Evolutionary conservation across 768 basidiomycete genomes (phyloP).

Genomic region (Tulasnella calospora): DNA sequence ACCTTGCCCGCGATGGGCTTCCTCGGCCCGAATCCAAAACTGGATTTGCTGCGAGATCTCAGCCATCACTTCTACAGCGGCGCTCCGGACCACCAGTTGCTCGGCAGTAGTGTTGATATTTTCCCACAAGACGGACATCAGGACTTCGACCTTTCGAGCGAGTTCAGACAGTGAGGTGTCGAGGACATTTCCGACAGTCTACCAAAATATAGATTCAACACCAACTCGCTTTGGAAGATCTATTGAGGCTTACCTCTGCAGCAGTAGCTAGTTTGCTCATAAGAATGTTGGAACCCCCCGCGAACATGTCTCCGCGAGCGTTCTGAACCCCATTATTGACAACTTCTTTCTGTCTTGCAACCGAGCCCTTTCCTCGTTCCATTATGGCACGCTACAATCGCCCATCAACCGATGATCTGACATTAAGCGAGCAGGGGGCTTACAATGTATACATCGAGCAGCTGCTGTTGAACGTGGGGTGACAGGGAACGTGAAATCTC

Average conservation of each 20-base stretch:
- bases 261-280: conserved; percentile 46
- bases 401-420: neutral
- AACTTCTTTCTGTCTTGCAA: conserved; percentile 55
- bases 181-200: conserved; percentile 47
- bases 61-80: conserved; percentile 41
- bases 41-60: conserved; percentile 38
- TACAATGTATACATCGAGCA: conserved; percentile 46
- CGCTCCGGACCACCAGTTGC: conserved; percentile 44
- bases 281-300: conserved; percentile 49
- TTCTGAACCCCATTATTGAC: conserved; percentile 47
- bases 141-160: conserved; percentile 56
- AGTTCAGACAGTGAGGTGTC: conserved; percentile 46
- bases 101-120: conserved; percentile 31
- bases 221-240: neutral
- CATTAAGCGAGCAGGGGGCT: neutral
- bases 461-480: conserved; percentile 51
- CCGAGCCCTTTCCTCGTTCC: conserved; percentile 53
- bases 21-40: conserved; percentile 45
- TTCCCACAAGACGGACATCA: conserved; percentile 58
- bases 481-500: conserved; percentile 54
- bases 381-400: conserved; percentile 45
- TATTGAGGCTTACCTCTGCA: conserved; percentile 37
- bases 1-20: conserved; percentile 30
- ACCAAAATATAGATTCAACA: neutral
- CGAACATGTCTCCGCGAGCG: conserved; percentile 50